These are phyloP conservation scores for Purpureocillium lavendulum DNA, from an alignment of 2,329 filamentous ascomycete genomes.

Conservation along the genomic window DNA sequence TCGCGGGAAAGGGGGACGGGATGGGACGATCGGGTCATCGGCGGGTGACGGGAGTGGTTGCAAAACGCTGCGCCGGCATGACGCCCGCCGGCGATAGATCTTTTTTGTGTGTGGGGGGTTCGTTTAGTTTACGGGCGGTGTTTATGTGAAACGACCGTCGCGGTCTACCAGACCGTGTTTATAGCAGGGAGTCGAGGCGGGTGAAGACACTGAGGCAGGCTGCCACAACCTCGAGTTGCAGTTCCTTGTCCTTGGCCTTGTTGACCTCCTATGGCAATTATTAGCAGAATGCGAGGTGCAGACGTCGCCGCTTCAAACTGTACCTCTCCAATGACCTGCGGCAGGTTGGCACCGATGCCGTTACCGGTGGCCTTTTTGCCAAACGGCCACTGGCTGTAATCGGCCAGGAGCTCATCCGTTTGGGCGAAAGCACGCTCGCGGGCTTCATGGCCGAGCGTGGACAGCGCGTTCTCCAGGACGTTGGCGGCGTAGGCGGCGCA, in stretches of 20 bases:
- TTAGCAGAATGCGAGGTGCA: not conserved
- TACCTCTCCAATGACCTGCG: conserved; percentile 73
- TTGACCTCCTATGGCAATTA: conserved; percentile 56
- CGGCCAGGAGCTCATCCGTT: conserved; percentile 89
- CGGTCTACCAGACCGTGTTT: conserved; percentile 17
- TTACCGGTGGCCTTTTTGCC: conserved; percentile 70
- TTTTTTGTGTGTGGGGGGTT: too few relatives aligned
- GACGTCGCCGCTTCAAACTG: conserved; percentile 7
- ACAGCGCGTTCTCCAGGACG: conserved; percentile 94
- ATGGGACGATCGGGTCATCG: too few relatives aligned
- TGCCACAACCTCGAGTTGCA: conserved; percentile 94
- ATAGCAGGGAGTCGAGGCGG: conserved; percentile 90
- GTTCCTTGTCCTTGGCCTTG: conserved; percentile 82
- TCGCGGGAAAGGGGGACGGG: too few relatives aligned
- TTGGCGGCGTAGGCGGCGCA: conserved; percentile 98
- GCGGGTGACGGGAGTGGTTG: too few relatives aligned
- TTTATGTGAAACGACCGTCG: too few relatives aligned
- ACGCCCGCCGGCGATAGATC: too few relatives aligned
- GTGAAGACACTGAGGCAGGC: conserved; percentile 97
- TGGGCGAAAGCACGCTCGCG: conserved; percentile 92
- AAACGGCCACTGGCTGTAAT: conserved; percentile 98
- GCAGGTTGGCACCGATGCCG: conserved; percentile 87
- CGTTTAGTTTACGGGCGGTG: too few relatives aligned
- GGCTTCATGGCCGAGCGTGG: conserved; percentile 86
- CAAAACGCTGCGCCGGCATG: too few relatives aligned